phyloP scores from a whole-genome alignment of 192 early-diverging fungal species.

The Martensiomyces pterosporus region DNA sequence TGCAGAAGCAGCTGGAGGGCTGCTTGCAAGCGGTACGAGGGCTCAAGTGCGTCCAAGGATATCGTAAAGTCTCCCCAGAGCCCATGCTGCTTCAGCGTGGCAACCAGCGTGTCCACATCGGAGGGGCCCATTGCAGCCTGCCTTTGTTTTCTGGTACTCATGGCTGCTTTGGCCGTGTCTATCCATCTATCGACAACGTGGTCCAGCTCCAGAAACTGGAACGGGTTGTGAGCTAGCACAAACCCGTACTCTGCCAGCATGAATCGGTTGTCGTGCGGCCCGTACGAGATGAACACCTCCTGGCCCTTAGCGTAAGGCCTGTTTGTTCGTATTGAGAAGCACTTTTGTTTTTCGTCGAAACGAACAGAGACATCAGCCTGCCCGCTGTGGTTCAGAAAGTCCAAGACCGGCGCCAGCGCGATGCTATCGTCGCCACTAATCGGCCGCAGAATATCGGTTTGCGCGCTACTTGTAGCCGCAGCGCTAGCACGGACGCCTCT shows the following conservation, averaged over 20 bases:
- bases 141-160: background rate
- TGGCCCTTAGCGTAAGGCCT: constrained; percentile 57
- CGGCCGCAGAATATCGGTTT: background rate
- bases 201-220: constrained; percentile 30
- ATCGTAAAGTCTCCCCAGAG: constrained; percentile 42
- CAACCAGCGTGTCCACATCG: constrained; percentile 14
- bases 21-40: constrained; percentile 29
- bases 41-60: constrained; percentile 14
- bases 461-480: too few relatives aligned
- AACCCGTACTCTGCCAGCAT: constrained; percentile 50
- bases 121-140: constrained; percentile 2
- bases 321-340: constrained; percentile 64
- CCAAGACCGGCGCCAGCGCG: constrained; percentile 69
- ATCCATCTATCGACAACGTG: constrained; percentile 15
- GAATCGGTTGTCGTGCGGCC: constrained; percentile 43
- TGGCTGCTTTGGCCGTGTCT: constrained; percentile 3
- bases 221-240: constrained; percentile 26
- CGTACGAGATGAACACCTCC: constrained; percentile 52
- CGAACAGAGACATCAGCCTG: constrained; percentile 49
- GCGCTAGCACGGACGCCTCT: background rate
- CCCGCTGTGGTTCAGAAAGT: constrained; percentile 70
- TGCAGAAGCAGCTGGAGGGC: constrained; percentile 32
- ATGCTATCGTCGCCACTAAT: constrained; percentile 49
- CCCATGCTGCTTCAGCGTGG: constrained; percentile 19
- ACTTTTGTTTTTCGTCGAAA: constrained; percentile 20